These are phyloP conservation scores for Termitomyces sp. DNA, from an alignment of 768 basidiomycete genomes.

Conservation along the genomic window DNA sequence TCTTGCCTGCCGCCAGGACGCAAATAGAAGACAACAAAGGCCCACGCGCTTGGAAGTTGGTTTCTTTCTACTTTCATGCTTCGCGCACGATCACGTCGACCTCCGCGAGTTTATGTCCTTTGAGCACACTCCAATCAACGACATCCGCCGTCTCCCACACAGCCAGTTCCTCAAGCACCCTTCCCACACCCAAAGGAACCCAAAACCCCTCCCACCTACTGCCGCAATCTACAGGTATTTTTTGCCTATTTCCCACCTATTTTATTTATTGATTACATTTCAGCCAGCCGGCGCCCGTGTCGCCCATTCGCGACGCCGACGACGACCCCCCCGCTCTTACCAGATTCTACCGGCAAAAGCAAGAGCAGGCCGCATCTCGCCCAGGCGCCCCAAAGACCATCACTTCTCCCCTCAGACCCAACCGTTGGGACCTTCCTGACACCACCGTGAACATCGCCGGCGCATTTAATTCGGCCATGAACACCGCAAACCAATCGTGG, in stretches of 20 bases:
- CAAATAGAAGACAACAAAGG: conserved; percentile 18
- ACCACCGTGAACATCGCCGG: conserved; percentile 85
- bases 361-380: conserved; percentile 28
- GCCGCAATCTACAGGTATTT: conserved; percentile 69
- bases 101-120: conserved; percentile 63
- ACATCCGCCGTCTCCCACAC: conserved; percentile 75
- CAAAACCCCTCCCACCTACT: conserved; percentile 39
- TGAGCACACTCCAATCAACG: conserved; percentile 79
- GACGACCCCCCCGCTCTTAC: conserved; percentile 36
- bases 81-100: too few species aligned
- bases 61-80: neutral
- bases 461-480: conserved; percentile 63
- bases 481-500: conserved; percentile 62
- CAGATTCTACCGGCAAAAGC: conserved; percentile 38
- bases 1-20: too few species aligned
- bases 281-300: conserved; percentile 36
- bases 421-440: conserved; percentile 71
- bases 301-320: conserved; percentile 30
- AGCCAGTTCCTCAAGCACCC: conserved; percentile 64
- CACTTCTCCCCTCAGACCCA: conserved; percentile 50
- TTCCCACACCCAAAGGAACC: conserved; percentile 28
- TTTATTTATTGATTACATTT: conserved; percentile 8
- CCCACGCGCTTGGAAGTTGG: conserved; percentile 10
- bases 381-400: conserved; percentile 38
- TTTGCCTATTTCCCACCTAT: conserved; percentile 13